These are phyloP conservation scores for Pseudomicrostroma phylloplanum DNA, from an alignment of 1,284 basidiomycete species.

Conservation along the genomic window DNA sequence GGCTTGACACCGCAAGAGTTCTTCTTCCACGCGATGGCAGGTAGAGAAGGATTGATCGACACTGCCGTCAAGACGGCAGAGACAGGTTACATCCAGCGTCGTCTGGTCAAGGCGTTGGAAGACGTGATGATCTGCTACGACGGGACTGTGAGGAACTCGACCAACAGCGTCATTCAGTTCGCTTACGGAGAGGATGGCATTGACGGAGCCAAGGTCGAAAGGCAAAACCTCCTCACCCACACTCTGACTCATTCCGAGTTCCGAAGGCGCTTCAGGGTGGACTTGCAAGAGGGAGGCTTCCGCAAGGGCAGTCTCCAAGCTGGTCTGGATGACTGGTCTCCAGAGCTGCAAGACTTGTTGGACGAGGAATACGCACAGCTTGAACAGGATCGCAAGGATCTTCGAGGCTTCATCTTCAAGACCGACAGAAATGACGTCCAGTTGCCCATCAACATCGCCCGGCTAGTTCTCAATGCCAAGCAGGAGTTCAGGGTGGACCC, in stretches of 20 bases:
- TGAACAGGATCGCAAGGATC: constrained; percentile 65
- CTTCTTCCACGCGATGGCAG: constrained; percentile 99
- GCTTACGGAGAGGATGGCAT: constrained; percentile 97
- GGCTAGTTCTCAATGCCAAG: constrained; percentile 88
- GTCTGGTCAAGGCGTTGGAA: constrained; percentile 94
- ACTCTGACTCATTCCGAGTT: constrained; percentile 76
- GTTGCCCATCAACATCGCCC: constrained; percentile 65
- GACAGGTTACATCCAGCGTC: constrained; percentile 97
- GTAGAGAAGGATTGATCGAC: constrained; percentile 97
- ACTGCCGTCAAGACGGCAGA: constrained; percentile 99
- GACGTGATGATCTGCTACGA: constrained; percentile 97
- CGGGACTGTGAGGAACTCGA: constrained; percentile 91
- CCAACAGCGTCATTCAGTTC: constrained; percentile 72
- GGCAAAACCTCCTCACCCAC: constrained; percentile 84
- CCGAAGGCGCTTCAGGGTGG: constrained; percentile 82
- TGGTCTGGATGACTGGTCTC: constrained; percentile 86
- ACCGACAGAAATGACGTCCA: constrained; percentile 64
- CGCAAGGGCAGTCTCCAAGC: constrained; percentile 70
- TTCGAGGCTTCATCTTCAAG: constrained; percentile 76
- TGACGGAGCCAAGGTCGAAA: constrained; percentile 96
- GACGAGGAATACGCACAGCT: constrained; percentile 83
- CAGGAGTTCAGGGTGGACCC: constrained; percentile 97
- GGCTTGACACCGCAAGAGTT: constrained; percentile 97
- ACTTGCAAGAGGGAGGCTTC: constrained; percentile 61
- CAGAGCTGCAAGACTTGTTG: constrained; percentile 73